Evolutionary conservation across 352 stramenopile genomes (phyloP), one percentile per base, ranked within the genome.

Genomic region (Pythium pyrilobum): DNA sequence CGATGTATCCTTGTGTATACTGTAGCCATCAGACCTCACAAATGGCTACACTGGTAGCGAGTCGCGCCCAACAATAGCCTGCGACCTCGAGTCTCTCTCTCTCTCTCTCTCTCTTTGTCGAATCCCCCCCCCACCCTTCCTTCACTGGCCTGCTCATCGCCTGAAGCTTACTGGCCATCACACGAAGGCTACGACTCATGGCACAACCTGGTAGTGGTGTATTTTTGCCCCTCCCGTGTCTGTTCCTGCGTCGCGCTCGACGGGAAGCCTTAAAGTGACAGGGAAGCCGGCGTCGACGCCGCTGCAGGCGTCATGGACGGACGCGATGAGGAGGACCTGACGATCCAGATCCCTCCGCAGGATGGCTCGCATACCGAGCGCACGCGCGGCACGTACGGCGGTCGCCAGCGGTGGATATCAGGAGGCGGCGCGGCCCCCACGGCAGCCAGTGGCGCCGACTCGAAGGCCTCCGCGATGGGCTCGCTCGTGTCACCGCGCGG

Each of bases 331-430:
- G 74, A 81, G 32, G 77, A 87, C 39, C 41, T 87, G 44, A 85
- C 72, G 18, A 87, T 85, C 59, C 74, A 87, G 66, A 87, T 87
- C 55, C 77, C 77, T 8, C 55, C 66, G 16, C 69, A 76, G 27
- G 81, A 91, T 61, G 78, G 77, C 8, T 86, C 76, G 15, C 76
- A 88, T 61, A 88, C 78, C 0, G 78, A 91, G 47, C 79, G 81
- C 20, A 75, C 75, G 5, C 64, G 71, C 8, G 81, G 78, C 18
- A 89, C 81, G 12, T 91, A 81, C 51, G 81, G 81, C 9, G 81
- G 81, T 7, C 67, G 81, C 1, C 81, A 91, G 64, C 72, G 81
- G n/a, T 91, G 81, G 81, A 58, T 91, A 25, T 83, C 72, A 0
- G 66, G 63, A 12, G 64, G 21, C 24, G 38, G 5, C 16, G 29